A percentile compares a stretch with the other conserved stretches of the same genome.
Evolutionary conservation across 2,329 filamentous ascomycete species (phyloP).

Genomic region (Colletotrichum ledebouriae): DNA sequence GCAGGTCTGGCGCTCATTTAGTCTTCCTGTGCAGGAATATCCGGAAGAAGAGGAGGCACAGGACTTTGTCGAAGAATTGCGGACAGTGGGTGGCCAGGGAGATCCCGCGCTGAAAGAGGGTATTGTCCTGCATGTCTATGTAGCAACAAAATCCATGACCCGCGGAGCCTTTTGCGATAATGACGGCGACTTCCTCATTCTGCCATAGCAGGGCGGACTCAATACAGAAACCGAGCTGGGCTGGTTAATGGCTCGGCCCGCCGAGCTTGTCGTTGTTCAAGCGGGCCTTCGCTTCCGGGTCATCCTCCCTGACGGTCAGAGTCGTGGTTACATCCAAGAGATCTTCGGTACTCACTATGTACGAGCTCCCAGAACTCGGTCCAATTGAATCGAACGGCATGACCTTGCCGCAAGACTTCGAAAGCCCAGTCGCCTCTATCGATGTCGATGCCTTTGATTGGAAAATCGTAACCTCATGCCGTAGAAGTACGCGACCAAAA

Average conservation of each 20-base stretch:
- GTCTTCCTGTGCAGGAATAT: neutral
- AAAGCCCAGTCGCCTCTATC: conserved; percentile 63
- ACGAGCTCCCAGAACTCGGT: conserved; percentile 56
- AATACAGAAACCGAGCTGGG: conserved; percentile 66
- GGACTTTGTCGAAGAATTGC: neutral
- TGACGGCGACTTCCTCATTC: conserved; percentile 75
- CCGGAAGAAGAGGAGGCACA: neutral
- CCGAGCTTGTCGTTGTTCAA: conserved; percentile 61
- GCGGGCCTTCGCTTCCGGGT: conserved; percentile 72
- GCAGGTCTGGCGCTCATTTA: conserved; percentile 61
- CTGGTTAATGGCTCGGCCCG: conserved; percentile 66
- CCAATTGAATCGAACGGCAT: conserved; percentile 66
- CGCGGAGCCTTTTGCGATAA: conserved; percentile 62
- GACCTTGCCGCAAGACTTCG: conserved; percentile 67
- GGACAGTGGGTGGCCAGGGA: neutral
- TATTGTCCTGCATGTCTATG: neutral
- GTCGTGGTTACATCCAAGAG: conserved; percentile 72
- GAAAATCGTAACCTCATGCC: conserved; percentile 61
- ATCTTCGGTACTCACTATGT: conserved; percentile 73
- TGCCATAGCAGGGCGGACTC: conserved; percentile 72
- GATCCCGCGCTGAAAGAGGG: neutral
- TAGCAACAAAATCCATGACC: conserved; percentile 55
- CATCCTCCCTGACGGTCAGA: conserved; percentile 62
- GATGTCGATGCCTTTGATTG: conserved; percentile 4
- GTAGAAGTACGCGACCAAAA: conserved; percentile 62